A percentile compares a stretch with the other conserved stretches of the same genome.
phyloP scores from a whole-genome alignment of 768 basidiomycete genomes.

The Hemileccinum rubropunctum region DNA sequence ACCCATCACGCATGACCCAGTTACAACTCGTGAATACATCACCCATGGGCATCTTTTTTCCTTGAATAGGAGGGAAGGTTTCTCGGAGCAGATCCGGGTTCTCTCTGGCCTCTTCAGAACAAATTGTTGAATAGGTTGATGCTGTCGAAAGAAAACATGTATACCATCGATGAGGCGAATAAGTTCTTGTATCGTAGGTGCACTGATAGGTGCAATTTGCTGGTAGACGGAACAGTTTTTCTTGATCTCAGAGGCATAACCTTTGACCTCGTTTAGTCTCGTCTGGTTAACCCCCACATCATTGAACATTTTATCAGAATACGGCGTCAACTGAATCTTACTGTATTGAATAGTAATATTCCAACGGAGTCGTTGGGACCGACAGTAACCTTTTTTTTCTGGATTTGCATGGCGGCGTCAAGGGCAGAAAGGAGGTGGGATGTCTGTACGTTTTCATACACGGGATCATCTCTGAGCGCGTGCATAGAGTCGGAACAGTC shows the following conservation, averaged over 20 bases:
- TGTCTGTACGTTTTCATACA: constrained; percentile 62
- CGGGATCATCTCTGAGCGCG: constrained; percentile 58
- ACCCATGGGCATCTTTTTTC: constrained; percentile 68
- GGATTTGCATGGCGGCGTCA: constrained; percentile 79
- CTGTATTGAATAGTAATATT: constrained; percentile 90
- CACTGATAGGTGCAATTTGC: constrained; percentile 71
- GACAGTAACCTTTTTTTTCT: constrained; percentile 86
- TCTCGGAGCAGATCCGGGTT: constrained; percentile 55
- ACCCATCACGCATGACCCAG: constrained; percentile 89
- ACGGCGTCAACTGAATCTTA: constrained; percentile 36
- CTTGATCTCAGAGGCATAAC: constrained; percentile 58
- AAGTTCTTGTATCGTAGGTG: constrained; percentile 77
- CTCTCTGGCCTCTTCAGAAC: constrained; percentile 55
- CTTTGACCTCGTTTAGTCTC: constrained; percentile 32
- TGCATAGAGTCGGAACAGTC: constrained; percentile 94
- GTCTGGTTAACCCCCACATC: constrained; percentile 12
- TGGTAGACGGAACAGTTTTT: constrained; percentile 71
- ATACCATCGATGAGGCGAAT: constrained; percentile 76
- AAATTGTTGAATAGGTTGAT: constrained; percentile 2
- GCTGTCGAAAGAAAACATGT: constrained; percentile 6
- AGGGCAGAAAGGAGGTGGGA: constrained; percentile 79
- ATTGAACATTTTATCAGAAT: neutral
- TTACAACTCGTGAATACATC: constrained; percentile 92
- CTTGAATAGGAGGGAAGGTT: constrained; percentile 63
- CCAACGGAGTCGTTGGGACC: constrained; percentile 90